phyloP scores from a whole-genome alignment of 805 yeast species.

The Maudiozyma turicensis region DNA sequence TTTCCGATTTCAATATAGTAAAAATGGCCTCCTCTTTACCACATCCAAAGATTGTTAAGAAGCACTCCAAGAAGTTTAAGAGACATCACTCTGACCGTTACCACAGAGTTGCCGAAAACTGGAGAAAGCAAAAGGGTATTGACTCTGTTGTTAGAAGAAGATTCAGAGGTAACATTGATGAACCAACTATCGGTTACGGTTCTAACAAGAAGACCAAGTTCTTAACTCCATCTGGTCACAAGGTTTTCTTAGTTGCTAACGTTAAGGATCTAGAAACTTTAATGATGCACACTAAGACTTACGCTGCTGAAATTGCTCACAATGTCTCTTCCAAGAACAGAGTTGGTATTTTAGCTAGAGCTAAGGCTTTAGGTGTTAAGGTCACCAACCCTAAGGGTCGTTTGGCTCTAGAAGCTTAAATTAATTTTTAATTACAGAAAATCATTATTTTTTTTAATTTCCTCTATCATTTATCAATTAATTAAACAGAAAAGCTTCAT shows the following conservation, averaged over 20 bases:
- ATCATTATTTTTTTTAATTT: not conserved
- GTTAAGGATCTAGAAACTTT: conserved; percentile 87
- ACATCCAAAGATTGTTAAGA: conserved; percentile 99
- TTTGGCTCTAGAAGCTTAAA: conserved; percentile 95
- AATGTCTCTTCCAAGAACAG: conserved; percentile 97
- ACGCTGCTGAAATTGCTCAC: conserved; percentile 99
- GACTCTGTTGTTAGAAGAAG: conserved; percentile 99
- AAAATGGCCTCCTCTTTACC: conserved; percentile 94
- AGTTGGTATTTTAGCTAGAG: conserved; percentile 90
- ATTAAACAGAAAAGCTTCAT: not conserved
- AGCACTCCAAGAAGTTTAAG: conserved; percentile 98
- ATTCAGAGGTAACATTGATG: conserved; percentile 98
- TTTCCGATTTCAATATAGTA: not conserved
- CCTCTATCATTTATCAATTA: not conserved
- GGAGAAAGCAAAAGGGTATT: conserved; percentile 99
- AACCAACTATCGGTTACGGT: conserved; percentile 99
- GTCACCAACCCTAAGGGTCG: conserved; percentile 99
- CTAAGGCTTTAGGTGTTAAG: conserved; percentile 96
- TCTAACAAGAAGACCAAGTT: conserved; percentile 97
- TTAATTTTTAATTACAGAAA: not conserved
- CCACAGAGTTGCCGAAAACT: conserved; percentile 94
- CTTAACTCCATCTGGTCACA: conserved; percentile 96
- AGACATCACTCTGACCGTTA: conserved; percentile 99
- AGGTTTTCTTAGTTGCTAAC: conserved; percentile 90
- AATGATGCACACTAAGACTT: conserved; percentile 93